A percentile compares a stretch with the other conserved stretches of the same genome.
Evolutionary conservation across 768 basidiomycete species (phyloP).

Genomic region (Mycena galopus): DNA sequence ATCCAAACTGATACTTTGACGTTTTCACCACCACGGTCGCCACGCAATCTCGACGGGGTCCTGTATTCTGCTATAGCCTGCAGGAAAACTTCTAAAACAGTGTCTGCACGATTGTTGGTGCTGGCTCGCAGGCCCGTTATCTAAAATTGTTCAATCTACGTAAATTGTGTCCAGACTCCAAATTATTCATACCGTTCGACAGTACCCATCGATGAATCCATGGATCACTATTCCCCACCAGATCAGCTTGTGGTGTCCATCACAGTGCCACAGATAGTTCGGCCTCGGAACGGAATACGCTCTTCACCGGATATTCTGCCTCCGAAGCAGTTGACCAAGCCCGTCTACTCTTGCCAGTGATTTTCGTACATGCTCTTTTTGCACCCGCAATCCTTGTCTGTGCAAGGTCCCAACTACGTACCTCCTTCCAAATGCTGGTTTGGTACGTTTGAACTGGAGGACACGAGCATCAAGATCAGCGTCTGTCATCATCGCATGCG

Average conservation of each 20-base stretch:
- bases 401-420: too few relatives aligned
- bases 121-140: slow-evolving; percentile 26
- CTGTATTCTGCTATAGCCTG: slow-evolving; percentile 13
- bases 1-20: slow-evolving; percentile 40
- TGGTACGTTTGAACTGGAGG: too few relatives aligned
- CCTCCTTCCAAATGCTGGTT: too few relatives aligned
- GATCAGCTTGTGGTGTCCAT: too few relatives aligned
- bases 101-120: slow-evolving; percentile 30
- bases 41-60: slow-evolving; percentile 36
- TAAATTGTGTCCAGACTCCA: too few relatives aligned
- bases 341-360: too few relatives aligned
- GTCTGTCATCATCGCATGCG: too few relatives aligned
- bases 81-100: slow-evolving; percentile 13
- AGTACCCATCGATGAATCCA: slow-evolving; percentile 47
- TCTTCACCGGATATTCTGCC: slow-evolving; percentile 28
- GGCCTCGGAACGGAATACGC: slow-evolving; percentile 37
- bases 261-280: slow-evolving; percentile 29
- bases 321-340: too few relatives aligned
- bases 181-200: too few relatives aligned
- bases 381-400: too few relatives aligned
- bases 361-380: too few relatives aligned
- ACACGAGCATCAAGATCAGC: too few relatives aligned
- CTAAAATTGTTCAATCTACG: background rate
- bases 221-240: slow-evolving; percentile 46
- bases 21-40: slow-evolving; percentile 44